A percentile compares a stretch with the other conserved stretches of the same genome.
phyloP scores from a whole-genome alignment of 2,329 filamentous ascomycete genomes.

The Colletotrichum somersetense region DNA sequence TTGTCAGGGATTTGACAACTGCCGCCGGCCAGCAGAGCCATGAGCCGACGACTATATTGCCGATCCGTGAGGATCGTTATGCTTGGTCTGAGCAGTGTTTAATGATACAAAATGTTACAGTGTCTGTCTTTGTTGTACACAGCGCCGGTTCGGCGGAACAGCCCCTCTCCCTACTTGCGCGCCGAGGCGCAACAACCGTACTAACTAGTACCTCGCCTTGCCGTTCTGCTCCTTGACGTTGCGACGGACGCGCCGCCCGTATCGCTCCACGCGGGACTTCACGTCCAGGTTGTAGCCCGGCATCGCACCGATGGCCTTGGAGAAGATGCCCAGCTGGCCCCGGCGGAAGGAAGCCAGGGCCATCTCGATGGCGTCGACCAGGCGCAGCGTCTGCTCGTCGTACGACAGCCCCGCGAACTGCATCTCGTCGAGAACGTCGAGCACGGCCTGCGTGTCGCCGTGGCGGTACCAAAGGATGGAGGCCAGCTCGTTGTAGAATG shows the following conservation, averaged over 20 bases:
- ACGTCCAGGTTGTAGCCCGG: conserved; percentile 41
- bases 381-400: conserved; percentile 60
- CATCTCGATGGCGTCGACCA: conserved; percentile 52
- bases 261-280: conserved; percentile 33
- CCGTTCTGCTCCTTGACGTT: neutral
- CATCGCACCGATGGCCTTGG: conserved; percentile 37
- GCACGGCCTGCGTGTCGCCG: conserved; percentile 67
- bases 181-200: too few species aligned
- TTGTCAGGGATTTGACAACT: neutral
- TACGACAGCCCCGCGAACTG: conserved; percentile 70
- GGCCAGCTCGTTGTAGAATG: conserved; percentile 77
- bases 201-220: neutral
- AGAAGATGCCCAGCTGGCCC: conserved; percentile 36
- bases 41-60: neutral
- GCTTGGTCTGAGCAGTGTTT: neutral
- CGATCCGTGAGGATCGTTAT: neutral
- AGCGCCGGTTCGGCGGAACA: neutral
- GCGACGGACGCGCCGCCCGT: conserved; percentile 26
- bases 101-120: conserved; percentile 12
- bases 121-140: conserved; percentile 1
- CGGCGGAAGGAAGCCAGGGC: conserved; percentile 45
- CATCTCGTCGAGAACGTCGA: conserved; percentile 75
- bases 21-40: neutral
- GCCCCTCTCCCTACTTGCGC: neutral
- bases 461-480: conserved; percentile 71